Evolutionary conservation across 495 filamentous ascomycete species (phyloP).

Genomic region (Daldinia childiae): DNA sequence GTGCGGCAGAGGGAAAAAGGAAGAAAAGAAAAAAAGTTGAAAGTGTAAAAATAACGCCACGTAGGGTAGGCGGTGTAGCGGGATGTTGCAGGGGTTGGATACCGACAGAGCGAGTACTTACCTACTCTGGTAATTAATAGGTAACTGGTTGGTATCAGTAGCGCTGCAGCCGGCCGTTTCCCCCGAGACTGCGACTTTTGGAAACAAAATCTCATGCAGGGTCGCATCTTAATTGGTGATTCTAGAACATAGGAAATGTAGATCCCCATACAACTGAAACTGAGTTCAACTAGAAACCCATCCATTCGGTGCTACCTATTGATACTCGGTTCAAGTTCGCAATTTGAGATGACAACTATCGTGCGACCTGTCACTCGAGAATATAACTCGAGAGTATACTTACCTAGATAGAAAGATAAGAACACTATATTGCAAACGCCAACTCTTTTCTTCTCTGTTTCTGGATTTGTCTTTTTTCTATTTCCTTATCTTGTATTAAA

Average conservation of each 20-base stretch:
- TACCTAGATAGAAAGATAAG: too few species aligned
- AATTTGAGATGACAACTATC: too few species aligned
- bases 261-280: constrained; percentile 23
- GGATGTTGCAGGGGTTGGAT: constrained; percentile 18
- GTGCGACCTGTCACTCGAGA: too few species aligned
- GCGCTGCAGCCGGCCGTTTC: constrained; percentile 18
- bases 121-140: constrained; percentile 21
- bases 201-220: constrained; percentile 36
- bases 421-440: too few species aligned
- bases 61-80: constrained; percentile 37
- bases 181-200: constrained; percentile 26
- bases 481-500: too few species aligned
- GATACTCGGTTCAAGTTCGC: not conserved
- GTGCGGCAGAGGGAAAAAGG: constrained; percentile 3
- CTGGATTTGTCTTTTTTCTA: too few species aligned
- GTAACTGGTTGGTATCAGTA: not conserved
- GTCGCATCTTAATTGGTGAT: constrained; percentile 31
- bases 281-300: constrained; percentile 6
- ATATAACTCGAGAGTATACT: not conserved
- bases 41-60: constrained; percentile 28
- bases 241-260: constrained; percentile 32
- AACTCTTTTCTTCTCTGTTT: too few species aligned
- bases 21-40: constrained; percentile 24
- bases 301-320: constrained; percentile 24
- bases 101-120: constrained; percentile 21